Evolutionary conservation across 176 grass and related monocot species (phyloP), one percentile per base, ranked within the genome.

Genomic region (Triticum turgidum): DNA sequence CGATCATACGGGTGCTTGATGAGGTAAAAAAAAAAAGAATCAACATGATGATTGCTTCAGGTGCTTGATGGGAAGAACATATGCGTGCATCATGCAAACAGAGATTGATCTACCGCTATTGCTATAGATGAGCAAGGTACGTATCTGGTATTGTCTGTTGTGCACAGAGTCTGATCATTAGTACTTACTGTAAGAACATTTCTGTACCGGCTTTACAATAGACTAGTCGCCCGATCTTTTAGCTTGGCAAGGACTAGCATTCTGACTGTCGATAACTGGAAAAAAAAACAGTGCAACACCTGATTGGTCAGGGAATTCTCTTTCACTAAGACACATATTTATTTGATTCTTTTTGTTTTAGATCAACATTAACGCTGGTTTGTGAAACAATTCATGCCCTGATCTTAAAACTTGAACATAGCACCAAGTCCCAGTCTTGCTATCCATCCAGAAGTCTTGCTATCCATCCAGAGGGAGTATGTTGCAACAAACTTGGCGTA

Each of bases 31-130:
- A n/a, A 83, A 25, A 25, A 25, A 25, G 25, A 42, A 5, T 27
- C 21, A 18, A 34, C 21, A 34, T 61, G 14, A 2, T 38, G 20
- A 61, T 79, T 38, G 9, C 42, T 80, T 49, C 85, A 94, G 93
- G 18, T 61, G 39, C 75, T 92, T 41, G 90, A 94, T 90, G 88
- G 88, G 78, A 90, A 38, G 37, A 38, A 38, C 7, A 1, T 8
- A 38, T 1, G 37, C 7, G 37, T 38, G 37, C 37, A 38, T 38
- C 37, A 38, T 37, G 80, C 93, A 62, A 65, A 80, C 58, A 78
- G 18, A 3, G 73, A 17, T 27, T 90, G 73, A 86, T 87, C 42
- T 79, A 25, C 38, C 39, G 9, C 8, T 41, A 41, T 10, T 85
- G 72, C 38, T 12, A 17, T 15, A 45, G 9, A 84, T 3, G 17